Conservation (phyloP, 208 protist species). For the Blastocrithidia nonstop region DNA sequence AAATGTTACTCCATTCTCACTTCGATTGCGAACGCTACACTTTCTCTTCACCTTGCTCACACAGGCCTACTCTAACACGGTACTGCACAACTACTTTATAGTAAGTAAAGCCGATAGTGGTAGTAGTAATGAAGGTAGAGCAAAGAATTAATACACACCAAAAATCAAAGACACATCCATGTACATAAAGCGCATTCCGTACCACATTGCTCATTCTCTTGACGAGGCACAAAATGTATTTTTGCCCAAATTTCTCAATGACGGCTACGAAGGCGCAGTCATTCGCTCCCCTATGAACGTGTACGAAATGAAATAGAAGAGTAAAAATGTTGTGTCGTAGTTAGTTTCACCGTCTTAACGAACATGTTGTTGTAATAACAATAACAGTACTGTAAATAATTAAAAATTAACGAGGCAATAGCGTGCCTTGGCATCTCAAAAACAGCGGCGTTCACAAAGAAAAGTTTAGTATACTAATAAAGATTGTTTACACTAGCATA, state of each 20-base stretch:
- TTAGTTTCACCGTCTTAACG: conserved; percentile 29
- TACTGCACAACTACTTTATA: conserved; percentile 23
- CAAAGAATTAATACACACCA: neutral
- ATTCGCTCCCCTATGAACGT: conserved; percentile 55
- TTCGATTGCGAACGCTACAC: conserved; percentile 54
- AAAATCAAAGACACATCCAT: conserved; percentile 5
- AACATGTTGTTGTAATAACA: conserved; percentile 9
- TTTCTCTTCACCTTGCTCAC: conserved; percentile 49
- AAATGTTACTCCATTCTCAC: conserved; percentile 68
- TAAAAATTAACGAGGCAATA: too few relatives aligned
- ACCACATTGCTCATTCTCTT: conserved; percentile 33
- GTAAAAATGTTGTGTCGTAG: conserved; percentile 20
- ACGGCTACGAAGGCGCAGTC: conserved; percentile 71
- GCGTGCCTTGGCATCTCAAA: too few relatives aligned
- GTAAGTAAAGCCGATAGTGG: conserved; percentile 4
- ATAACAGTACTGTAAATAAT: neutral
- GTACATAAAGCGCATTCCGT: conserved; percentile 47
- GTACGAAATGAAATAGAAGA: conserved; percentile 64
- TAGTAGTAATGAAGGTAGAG: neutral
- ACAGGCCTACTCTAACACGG: conserved; percentile 15
- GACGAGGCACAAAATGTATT: conserved; percentile 25
- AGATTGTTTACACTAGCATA: too few relatives aligned
- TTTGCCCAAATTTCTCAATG: conserved; percentile 24
- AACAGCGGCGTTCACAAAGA: too few relatives aligned
- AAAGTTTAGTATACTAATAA: too few relatives aligned